Evolutionary conservation across 148 eudicot genomes (phyloP), one percentile per base, ranked within the genome.

Genomic region (Silene conica): DNA sequence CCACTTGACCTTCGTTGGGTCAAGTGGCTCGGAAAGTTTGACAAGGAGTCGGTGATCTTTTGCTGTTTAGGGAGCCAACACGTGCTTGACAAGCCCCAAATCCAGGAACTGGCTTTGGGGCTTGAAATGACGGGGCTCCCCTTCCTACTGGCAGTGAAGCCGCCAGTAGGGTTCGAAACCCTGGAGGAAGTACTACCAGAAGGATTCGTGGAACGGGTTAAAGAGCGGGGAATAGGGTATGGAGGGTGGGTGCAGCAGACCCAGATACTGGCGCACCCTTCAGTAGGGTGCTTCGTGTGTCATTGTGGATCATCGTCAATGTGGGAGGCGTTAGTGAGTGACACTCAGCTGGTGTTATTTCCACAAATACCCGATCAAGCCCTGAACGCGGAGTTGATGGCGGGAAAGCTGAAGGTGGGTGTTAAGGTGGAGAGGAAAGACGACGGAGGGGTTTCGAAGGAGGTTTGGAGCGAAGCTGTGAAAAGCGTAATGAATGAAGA

Each of bases 241-340:
- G 31, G n/a, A 10, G 75, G 75, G 12, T 72, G 75, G 75, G 67
- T 72, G 16, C 75, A 72, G 20, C 75, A 72, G 20, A 52, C 46
- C 2, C 75, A 72, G 19, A 72, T 72, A 58, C 75, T 72, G 14
- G 67, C 66, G 43, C 66, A 72, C 55, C 54, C 28, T 26, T 58
- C 66, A 0, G 67, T 72, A 5, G 75, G 75, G 55, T 72, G 75
- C 67, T 72, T 58, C 13, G 66, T 72, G 52, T 57, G 55, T 19
- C 75, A 72, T 6, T 72, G 66, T 38, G 75, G 75, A 3, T 72
- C 67, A 0, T 58, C 66, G 12, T 72, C 75, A 9, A 60, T 72
- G 66, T 58, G 65, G 67, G 75, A 72, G 18, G 75, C 31, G 2
- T 38, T 72, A 5, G 67, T 72, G 67, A 72, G 75, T 41, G 67